Percentiles rank a stretch among this genome's conserved stretches.
Evolutionary conservation across 768 basidiomycete genomes (phyloP).

Genomic region (Lactarius psammicola): DNA sequence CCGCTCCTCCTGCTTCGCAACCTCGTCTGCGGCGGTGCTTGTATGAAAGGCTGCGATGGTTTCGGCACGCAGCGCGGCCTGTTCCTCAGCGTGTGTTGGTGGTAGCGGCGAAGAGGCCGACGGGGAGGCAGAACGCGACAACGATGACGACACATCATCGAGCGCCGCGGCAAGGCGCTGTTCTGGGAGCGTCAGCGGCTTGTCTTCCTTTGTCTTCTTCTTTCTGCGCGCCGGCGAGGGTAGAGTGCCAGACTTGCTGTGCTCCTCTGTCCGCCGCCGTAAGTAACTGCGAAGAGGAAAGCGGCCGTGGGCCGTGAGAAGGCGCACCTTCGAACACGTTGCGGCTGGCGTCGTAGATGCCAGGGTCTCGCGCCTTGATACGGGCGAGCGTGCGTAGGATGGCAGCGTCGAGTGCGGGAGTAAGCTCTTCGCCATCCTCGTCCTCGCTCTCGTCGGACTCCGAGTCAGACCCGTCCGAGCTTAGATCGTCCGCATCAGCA

Average conservation of each 20-base stretch:
- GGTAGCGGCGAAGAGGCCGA: constrained; percentile 45
- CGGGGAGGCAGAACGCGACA: constrained; percentile 51
- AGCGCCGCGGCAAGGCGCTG: constrained; percentile 65
- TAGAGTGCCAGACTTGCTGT: constrained; percentile 45
- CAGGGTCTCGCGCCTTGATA: constrained; percentile 79
- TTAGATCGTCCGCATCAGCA: constrained; percentile 50
- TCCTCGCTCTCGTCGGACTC: constrained; percentile 86
- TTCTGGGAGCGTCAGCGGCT: constrained; percentile 74
- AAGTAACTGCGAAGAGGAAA: background rate
- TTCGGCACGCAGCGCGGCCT: constrained; percentile 69
- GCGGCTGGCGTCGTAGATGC: constrained; percentile 71
- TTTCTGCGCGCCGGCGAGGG: constrained; percentile 30
- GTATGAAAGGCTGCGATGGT: constrained; percentile 82
- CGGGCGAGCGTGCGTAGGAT: constrained; percentile 87
- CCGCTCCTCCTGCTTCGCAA: constrained; percentile 45
- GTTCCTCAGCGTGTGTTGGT: constrained; percentile 76
- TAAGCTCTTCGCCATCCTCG: constrained; percentile 92
- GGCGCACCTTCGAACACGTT: constrained; percentile 77
- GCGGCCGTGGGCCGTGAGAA: too few relatives aligned
- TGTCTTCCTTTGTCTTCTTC: constrained; percentile 60
- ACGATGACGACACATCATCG: constrained; percentile 39
- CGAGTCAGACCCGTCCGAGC: constrained; percentile 49
- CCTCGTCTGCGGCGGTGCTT: constrained; percentile 35
- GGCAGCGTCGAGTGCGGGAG: constrained; percentile 89
- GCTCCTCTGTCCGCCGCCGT: constrained; percentile 54